These are phyloP conservation scores for Hortiboletus flavorubellus DNA, from an alignment of 768 basidiomycete species.

Conservation along the genomic window DNA sequence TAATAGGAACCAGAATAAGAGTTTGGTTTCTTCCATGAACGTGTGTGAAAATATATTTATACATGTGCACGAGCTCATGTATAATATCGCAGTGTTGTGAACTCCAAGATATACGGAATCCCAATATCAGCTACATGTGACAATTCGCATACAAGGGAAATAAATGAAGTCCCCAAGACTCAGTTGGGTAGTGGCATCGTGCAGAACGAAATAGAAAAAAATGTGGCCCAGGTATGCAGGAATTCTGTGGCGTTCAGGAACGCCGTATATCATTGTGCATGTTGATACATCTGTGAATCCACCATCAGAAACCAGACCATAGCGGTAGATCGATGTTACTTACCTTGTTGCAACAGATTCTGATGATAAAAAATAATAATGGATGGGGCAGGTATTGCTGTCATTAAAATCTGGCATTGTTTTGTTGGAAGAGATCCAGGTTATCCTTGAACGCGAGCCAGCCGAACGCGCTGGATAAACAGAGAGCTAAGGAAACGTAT, in stretches of 20 bases:
- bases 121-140: neutral
- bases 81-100: neutral
- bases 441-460: constrained; percentile 20
- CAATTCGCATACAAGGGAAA: constrained; percentile 17
- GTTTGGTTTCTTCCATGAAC: neutral
- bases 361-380: neutral
- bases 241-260: neutral
- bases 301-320: neutral
- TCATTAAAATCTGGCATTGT: neutral
- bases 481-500: constrained; percentile 11
- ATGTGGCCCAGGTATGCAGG: neutral
- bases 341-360: neutral
- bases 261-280: neutral
- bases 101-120: neutral
- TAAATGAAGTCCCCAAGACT: constrained; percentile 8
- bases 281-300: constrained; percentile 15
- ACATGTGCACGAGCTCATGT: neutral
- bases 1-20: neutral
- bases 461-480: constrained; percentile 22
- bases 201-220: neutral
- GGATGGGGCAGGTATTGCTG: neutral
- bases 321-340: neutral
- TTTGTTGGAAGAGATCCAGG: neutral
- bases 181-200: neutral
- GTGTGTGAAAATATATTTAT: constrained; percentile 30